These are phyloP conservation scores for Pterocarpus santalinus DNA, from an alignment of 306 rosid species.

Conservation along the genomic window DNA sequence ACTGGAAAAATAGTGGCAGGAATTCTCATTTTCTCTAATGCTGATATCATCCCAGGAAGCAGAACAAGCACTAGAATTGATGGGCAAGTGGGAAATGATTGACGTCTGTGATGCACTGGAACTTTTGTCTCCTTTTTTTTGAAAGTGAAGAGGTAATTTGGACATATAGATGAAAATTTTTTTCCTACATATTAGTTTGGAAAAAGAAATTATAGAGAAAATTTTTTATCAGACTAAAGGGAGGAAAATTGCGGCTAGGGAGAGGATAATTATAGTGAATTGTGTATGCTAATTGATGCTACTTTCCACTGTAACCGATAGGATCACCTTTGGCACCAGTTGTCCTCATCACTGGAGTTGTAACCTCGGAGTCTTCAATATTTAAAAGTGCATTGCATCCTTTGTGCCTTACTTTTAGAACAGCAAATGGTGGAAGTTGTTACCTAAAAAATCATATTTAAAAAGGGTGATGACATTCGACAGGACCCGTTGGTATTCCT, in stretches of 20 bases:
- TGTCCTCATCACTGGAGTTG: slow-evolving; percentile 85
- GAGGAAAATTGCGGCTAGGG: slow-evolving; percentile 28
- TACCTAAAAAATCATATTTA: slow-evolving; percentile 78
- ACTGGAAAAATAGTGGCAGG: neutral
- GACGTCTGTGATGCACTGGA: slow-evolving; percentile 96
- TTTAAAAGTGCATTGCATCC: slow-evolving; percentile 98
- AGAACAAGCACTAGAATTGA: slow-evolving; percentile 90
- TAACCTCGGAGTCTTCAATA: slow-evolving; percentile 92
- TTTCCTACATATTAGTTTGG: neutral
- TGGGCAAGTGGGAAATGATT: slow-evolving; percentile 97
- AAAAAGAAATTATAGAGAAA: neutral
- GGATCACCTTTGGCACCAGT: slow-evolving; percentile 91
- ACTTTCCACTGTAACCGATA: slow-evolving; percentile 75
- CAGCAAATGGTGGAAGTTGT: slow-evolving; percentile 70
- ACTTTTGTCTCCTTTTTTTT: slow-evolving; percentile 90
- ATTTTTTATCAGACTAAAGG: slow-evolving; percentile 1
- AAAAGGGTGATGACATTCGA: slow-evolving; percentile 97
- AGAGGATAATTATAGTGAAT: neutral
- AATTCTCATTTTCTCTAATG: slow-evolving; percentile 35
- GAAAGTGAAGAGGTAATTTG: slow-evolving; percentile 94
- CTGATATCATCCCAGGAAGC: slow-evolving; percentile 79
- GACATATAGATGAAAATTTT: slow-evolving; percentile 3
- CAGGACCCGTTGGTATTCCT: slow-evolving; percentile 91
- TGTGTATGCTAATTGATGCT: slow-evolving; percentile 8
- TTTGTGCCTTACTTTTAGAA: slow-evolving; percentile 87